Evolutionary conservation across 2,329 filamentous ascomycete species (phyloP), one percentile per base, ranked within the genome.

Genomic region (Chrysoporthe puriensis): DNA sequence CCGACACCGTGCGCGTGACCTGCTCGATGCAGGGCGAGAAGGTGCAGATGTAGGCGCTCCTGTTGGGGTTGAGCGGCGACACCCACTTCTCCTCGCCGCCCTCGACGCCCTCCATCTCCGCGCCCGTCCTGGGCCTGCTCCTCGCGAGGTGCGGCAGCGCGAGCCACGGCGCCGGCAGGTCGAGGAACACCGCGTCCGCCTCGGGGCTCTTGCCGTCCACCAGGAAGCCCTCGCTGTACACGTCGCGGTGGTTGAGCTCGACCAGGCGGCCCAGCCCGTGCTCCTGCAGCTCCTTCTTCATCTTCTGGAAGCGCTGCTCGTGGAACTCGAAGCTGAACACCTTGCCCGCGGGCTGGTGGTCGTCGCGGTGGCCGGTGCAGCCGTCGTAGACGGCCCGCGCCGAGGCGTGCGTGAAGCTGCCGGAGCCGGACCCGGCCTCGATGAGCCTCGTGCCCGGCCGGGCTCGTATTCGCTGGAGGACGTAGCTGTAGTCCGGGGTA

Each of bases 21-120:
- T 99, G 96, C 79, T 99, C 96, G 72, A 99, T 96, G 79, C 96
- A 99, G 0, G 96, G 96, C 1, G 92, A 96, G 80, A 99, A 99
- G 0, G 94, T 96, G 82, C 96, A 99, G 65, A 99, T 86, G 75
- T 96, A 86, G 1, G 90, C 88, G 5, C 91, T 86, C 54, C 87
- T 85, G n/a, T 85, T 84, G 0, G 92, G 89, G 72, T 96, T 90
- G 13, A 98, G 84, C 0, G 87, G 84, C 0, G 87, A 90, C 18
- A 84, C 76, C 81, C 85, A 89, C 54, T 70, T 63, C 16, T 56
- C 71, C 6, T 73, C 67, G 7, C 65, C 64, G 6, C 62, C 64
- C 9, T 70, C 73, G 50, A 67, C 72, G 61, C 69, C 71, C 11
- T 71, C 71, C 60, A 73, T 21, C 64, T 72, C 21, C 71, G 62